Evolutionary conservation across 2,329 filamentous ascomycete genomes (phyloP), one percentile per base, ranked within the genome.

Genomic region (Aspergillus carbonarius): DNA sequence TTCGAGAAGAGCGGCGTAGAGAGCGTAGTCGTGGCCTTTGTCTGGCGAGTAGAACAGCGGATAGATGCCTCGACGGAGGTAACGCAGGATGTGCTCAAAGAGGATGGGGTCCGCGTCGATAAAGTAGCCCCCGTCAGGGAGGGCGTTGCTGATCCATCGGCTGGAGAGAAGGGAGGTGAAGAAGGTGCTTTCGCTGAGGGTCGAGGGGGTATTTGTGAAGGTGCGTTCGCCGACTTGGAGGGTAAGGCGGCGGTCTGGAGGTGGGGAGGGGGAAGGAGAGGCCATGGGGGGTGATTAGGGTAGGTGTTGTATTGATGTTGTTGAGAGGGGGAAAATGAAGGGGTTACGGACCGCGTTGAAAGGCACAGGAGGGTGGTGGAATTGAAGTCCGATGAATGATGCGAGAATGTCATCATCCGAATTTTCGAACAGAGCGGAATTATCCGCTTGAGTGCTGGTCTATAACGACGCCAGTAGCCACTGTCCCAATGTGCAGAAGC

Each of bases 81-180:
- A 62, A 0, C 42, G 51, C 1, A 62, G 51, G 10, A 60, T 58
- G 12, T 60, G 55, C 4, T 58, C 35, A 42, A 62, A 62, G 15
- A 60, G n/a, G 9, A n/a, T 20, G 0, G 55, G 51, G 5, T 62
- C 58, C 2, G 54, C 51, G 12, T 62, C 60, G 30, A 60, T 37
- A 23, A 62, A 60, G n/a, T 60, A 60, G 0, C 39, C 34, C 1
- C 60, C 54, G 18, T 57, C 55, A 7, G 9, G 8, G 2, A n/a
- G 20, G 0, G 12, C 15, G 25, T 17, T 50, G 3, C 50, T 13
- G 30, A 9, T 9, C 46, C 51, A 61, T 9, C 48, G 54, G 2
- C 23, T 27, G 2, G 54, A 55, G 4, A 62, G 52, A 2, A 62
- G 47, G 2, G 48, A 32, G 17, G 20, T 9, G 48, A 62, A 60